These are phyloP conservation scores for Auriscalpium microsporum DNA, from an alignment of 768 basidiomycete genomes.

Conservation along the genomic window DNA sequence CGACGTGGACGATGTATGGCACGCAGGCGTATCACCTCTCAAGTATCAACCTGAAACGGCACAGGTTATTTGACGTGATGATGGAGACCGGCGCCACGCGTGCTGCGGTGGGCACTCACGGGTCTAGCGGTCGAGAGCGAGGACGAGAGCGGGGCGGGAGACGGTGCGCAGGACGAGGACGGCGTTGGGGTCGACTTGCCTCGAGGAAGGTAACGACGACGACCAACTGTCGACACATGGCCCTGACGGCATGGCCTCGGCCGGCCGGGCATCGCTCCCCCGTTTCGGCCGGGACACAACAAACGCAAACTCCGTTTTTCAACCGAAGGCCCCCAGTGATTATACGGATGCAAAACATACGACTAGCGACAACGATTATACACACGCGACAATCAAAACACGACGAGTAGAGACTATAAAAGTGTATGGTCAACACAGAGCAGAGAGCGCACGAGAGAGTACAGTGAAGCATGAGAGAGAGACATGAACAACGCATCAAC, in stretches of 20 bases:
- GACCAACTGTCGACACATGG: not conserved
- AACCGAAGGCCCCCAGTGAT: not conserved
- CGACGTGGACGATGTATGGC: slow-evolving; percentile 4
- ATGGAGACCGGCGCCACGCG: too few relatives aligned
- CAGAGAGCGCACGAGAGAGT: too few relatives aligned
- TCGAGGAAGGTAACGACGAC: slow-evolving; percentile 16
- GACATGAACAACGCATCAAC: not conserved
- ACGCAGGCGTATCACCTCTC: slow-evolving; percentile 2
- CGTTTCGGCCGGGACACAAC: not conserved
- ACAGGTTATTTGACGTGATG: too few relatives aligned
- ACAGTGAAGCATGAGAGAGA: too few relatives aligned
- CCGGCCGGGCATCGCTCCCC: slow-evolving; percentile 7
- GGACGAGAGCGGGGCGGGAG: not conserved
- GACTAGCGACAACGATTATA: not conserved
- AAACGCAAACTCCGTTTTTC: not conserved
- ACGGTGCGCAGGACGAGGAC: not conserved
- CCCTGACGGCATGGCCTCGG: slow-evolving; percentile 4
- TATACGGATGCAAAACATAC: not conserved
- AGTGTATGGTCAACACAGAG: too few relatives aligned
- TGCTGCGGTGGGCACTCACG: not conserved
- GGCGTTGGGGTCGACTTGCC: not conserved
- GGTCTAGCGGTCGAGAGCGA: not conserved
- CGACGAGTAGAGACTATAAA: too few relatives aligned
- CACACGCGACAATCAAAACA: too few relatives aligned
- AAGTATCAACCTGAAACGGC: slow-evolving; percentile 8